Evolutionary conservation across 2,329 filamentous ascomycete genomes (phyloP).

Genomic region (Arthrobotrys entomopaga): DNA sequence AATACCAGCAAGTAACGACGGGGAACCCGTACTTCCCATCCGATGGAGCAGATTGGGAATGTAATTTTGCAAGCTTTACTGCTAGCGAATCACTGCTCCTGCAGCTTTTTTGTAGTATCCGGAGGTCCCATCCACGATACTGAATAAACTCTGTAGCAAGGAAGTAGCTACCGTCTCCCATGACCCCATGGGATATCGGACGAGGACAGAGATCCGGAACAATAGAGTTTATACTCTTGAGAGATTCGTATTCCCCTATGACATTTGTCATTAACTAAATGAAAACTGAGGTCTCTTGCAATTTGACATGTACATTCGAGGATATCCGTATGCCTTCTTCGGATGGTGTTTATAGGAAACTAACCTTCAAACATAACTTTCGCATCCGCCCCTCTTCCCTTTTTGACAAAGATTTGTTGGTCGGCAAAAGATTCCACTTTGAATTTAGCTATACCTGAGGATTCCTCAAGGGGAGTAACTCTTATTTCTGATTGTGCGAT

Average conservation of each 20-base stretch:
- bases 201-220: conserved; percentile 80
- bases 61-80: conserved; percentile 79
- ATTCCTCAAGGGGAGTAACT: conserved; percentile 69
- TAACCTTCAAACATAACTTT: conserved; percentile 76
- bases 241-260: conserved; percentile 80
- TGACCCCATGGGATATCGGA: conserved; percentile 76
- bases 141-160: conserved; percentile 84
- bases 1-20: conserved; percentile 75
- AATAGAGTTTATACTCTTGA: conserved; percentile 79
- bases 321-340: too few species aligned
- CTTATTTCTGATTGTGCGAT: conserved; percentile 69
- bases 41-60: conserved; percentile 77
- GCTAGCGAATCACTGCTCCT: conserved; percentile 72
- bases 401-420: conserved; percentile 77
- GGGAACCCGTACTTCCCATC: conserved; percentile 82
- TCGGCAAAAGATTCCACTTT: conserved; percentile 66
- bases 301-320: too few species aligned
- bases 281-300: too few species aligned
- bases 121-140: conserved; percentile 63
- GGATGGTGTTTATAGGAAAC: not conserved
- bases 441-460: conserved; percentile 75
- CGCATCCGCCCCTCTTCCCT: conserved; percentile 69
- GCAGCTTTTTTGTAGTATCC: conserved; percentile 59
- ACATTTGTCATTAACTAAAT: too few species aligned
- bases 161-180: conserved; percentile 67